Percentiles rank a stretch among this genome's conserved stretches.
Evolutionary conservation across 176 grass and related monocot genomes (phyloP).

Genomic region (Carex myosuroides): DNA sequence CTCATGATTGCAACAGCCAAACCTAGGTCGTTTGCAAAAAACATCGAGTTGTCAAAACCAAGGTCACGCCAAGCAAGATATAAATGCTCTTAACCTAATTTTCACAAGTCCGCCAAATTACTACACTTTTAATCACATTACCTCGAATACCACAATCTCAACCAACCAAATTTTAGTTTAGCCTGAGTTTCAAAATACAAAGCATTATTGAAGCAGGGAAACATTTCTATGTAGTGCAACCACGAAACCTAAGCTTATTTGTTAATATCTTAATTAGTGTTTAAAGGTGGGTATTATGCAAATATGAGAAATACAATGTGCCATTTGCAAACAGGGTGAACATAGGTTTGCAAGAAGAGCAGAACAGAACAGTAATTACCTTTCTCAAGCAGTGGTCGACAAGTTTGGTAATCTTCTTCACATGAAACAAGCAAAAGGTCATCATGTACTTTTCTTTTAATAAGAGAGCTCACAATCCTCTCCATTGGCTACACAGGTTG

Average conservation of each 20-base stretch:
- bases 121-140: not conserved
- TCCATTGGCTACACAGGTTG: conserved; percentile 45
- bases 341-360: not conserved
- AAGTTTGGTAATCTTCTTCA: conserved; percentile 66
- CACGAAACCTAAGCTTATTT: not conserved
- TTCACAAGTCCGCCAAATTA: not conserved
- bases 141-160: not conserved
- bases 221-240: not conserved
- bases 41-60: not conserved
- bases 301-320: not conserved
- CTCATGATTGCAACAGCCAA: not conserved
- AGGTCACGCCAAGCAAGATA: not conserved
- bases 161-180: not conserved
- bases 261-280: not conserved
- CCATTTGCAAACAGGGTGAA: not conserved
- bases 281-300: not conserved
- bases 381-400: conserved; percentile 55
- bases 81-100: not conserved
- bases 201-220: not conserved
- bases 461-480: conserved; percentile 62
- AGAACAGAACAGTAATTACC: conserved; percentile 29
- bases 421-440: conserved; percentile 77
- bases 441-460: conserved; percentile 48
- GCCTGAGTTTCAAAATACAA: not conserved
- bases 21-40: not conserved